Conservation (phyloP, 495 filamentous ascomycete species). For the Tirmania nivea region DNA sequence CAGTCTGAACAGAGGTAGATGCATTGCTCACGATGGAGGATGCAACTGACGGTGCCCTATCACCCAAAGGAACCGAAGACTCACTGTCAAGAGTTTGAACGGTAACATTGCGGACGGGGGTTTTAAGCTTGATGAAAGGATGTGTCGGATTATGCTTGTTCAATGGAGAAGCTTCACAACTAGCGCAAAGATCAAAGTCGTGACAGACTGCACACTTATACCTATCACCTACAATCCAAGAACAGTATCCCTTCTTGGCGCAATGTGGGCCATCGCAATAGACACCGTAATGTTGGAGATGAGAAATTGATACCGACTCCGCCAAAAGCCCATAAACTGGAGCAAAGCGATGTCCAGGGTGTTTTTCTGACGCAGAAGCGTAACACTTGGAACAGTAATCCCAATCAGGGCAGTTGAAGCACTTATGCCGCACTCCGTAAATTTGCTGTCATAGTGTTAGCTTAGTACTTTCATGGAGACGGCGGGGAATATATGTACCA, state of each 20-base stretch:
- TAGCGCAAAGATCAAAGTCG: constrained; percentile 89
- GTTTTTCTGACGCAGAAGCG: constrained; percentile 37
- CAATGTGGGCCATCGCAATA: constrained; percentile 93
- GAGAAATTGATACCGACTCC: constrained; percentile 24
- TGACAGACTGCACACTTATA: constrained; percentile 97
- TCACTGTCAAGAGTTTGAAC: constrained; percentile 66
- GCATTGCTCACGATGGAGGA: constrained; percentile 26
- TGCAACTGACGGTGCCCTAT: not conserved
- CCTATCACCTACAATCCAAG: constrained; percentile 63
- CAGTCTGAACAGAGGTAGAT: constrained; percentile 45
- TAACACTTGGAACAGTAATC: constrained; percentile 79
- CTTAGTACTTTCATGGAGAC: not conserved
- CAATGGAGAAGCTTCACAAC: constrained; percentile 68
- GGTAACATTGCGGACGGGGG: constrained; percentile 67
- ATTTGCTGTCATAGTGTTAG: constrained; percentile 36
- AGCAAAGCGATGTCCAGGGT: constrained; percentile 77
- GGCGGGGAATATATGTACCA: constrained; percentile 25
- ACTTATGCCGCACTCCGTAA: constrained; percentile 85
- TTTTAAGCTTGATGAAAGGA: constrained; percentile 92
- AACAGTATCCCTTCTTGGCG: constrained; percentile 27
- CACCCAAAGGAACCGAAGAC: constrained; percentile 2
- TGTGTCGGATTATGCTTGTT: constrained; percentile 85
- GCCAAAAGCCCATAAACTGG: constrained; percentile 61
- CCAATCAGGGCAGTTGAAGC: constrained; percentile 90
- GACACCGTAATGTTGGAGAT: constrained; percentile 53